phyloP scores from a whole-genome alignment of 352 stramenopile genomes.

The Globisporangium paroecandrum region DNA sequence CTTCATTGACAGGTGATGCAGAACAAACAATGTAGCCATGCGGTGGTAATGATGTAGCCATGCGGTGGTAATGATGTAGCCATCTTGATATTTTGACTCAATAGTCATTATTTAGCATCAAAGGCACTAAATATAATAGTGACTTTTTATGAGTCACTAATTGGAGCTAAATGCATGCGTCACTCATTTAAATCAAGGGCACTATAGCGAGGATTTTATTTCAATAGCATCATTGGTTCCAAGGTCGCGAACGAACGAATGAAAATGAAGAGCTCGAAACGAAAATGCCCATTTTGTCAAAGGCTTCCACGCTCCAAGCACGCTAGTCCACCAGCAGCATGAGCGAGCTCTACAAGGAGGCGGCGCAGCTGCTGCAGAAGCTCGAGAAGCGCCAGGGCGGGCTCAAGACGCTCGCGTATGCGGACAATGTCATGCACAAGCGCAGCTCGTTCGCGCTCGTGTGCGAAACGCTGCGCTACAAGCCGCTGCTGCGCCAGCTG shows the following conservation, averaged over 20 bases:
- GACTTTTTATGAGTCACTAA: no score
- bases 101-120: background rate
- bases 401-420: conserved; percentile 84
- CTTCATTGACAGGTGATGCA: conserved; percentile 13
- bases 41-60: conserved; percentile 11
- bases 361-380: conserved; percentile 69
- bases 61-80: conserved; percentile 12
- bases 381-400: conserved; percentile 73
- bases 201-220: background rate
- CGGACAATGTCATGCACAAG: conserved; percentile 78
- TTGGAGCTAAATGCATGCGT: background rate
- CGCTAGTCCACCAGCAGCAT: conserved; percentile 22
- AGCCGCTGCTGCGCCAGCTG: conserved; percentile 69
- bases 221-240: conserved; percentile 1
- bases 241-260: background rate
- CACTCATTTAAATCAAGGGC: background rate
- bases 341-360: conserved; percentile 86
- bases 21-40: conserved; percentile 11
- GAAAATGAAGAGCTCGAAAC: conserved; percentile 2
- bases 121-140: background rate
- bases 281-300: background rate
- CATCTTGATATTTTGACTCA: background rate
- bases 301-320: background rate
- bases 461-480: conserved; percentile 87
- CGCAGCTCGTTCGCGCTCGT: conserved; percentile 87